Evolutionary conservation across 352 stramenopile genomes (phyloP).

Genomic region (Aphanomyces stellatus): DNA sequence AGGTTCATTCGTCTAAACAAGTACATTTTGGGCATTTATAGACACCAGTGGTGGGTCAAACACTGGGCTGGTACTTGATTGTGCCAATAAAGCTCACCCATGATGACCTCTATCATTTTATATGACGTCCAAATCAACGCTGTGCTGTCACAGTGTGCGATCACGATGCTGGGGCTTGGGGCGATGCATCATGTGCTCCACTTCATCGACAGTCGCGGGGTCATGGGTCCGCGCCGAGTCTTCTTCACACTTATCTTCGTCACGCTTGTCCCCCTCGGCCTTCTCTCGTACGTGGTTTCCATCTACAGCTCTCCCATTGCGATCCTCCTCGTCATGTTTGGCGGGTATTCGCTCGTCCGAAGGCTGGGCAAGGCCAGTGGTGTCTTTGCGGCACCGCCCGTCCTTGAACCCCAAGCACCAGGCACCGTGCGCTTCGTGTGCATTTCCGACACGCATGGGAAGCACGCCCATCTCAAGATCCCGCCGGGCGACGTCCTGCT

Average conservation of each 20-base stretch:
- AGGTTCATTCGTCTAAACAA: background rate
- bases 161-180: no score
- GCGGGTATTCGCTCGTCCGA: background rate
- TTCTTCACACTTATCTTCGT: background rate
- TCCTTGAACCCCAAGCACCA: slow-evolving; percentile 1
- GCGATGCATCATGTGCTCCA: background rate
- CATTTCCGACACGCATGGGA: slow-evolving; percentile 69
- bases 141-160: no score
- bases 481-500: slow-evolving; percentile 78
- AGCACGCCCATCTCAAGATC: slow-evolving; percentile 55
- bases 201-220: background rate
- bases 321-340: slow-evolving; percentile 3
- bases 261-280: background rate
- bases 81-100: background rate
- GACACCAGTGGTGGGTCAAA: background rate
- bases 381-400: background rate
- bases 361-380: background rate
- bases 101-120: background rate
- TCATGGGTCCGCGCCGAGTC: slow-evolving; percentile 57
- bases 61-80: background rate
- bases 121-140: background rate
- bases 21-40: background rate
- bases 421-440: slow-evolving; percentile 66
- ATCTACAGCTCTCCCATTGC: slow-evolving; percentile 3
- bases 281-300: background rate